Evolutionary conservation across 2,329 filamentous ascomycete species (phyloP).

Genomic region (Sporothrix variecibatus): DNA sequence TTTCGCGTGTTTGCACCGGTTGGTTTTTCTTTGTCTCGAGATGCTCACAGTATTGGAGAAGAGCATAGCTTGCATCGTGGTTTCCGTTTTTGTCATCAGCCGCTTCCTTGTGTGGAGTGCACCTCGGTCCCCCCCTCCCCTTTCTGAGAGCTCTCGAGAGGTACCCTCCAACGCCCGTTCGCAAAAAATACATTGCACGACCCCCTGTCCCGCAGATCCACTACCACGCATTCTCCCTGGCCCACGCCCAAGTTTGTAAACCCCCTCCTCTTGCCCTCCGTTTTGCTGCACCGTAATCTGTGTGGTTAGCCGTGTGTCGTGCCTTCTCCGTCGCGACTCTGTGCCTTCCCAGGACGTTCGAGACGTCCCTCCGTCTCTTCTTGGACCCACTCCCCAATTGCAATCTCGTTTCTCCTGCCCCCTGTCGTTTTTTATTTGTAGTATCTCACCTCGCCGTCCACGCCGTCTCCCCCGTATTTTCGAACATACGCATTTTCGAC

Average conservation of each 20-base stretch:
- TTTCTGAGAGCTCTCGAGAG: not conserved
- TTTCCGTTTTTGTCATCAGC: conserved; percentile 5
- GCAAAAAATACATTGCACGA: conserved; percentile 15
- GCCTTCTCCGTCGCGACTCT: conserved; percentile 9
- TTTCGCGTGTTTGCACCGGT: not conserved
- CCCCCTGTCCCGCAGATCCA: conserved; percentile 27
- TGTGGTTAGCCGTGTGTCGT: not conserved
- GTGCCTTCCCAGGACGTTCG: not conserved
- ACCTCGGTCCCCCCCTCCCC: not conserved
- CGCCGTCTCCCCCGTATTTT: conserved; percentile 1
- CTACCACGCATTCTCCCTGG: conserved; percentile 22
- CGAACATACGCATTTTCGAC: not conserved
- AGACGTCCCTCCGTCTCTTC: not conserved
- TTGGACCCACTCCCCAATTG: not conserved
- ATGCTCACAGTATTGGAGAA: not conserved
- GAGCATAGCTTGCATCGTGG: conserved; percentile 1
- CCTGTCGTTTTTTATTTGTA: not conserved
- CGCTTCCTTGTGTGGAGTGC: conserved; percentile 9
- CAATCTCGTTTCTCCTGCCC: conserved; percentile 17
- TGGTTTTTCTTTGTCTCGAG: not conserved
- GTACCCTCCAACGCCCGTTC: conserved; percentile 4
- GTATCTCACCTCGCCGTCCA: conserved; percentile 9
- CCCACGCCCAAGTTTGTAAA: not conserved
- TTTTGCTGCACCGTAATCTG: conserved; percentile 3
- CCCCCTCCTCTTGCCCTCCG: conserved; percentile 9